Base-by-base conservation (phyloP, 1,284 basidiomycete genomes). In the Melampsora larici-populina region DNA sequence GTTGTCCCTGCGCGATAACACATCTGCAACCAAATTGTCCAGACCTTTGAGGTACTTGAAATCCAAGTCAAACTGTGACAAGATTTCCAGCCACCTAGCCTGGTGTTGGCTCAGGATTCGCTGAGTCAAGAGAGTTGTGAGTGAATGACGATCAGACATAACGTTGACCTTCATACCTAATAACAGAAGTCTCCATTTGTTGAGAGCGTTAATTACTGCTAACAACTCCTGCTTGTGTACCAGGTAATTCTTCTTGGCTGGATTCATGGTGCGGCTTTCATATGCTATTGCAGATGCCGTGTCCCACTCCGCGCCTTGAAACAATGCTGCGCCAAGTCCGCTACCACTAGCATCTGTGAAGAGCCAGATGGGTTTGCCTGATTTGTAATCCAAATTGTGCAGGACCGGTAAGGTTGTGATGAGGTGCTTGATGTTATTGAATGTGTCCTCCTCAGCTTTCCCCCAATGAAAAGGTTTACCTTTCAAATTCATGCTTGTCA, bases 371-470 rank as follows among this genome's bases (percentile, higher is more conserved):
- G 55, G 55, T n/a, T n/a, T n/a, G n/a, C n/a, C n/a, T n/a, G n/a
- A n/a, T n/a, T n/a, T n/a, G n/a, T n/a, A n/a, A n/a, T n/a, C 26
- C 26, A 29, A n/a, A 11, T 58, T 29, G 3, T 11, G 21, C n/a
- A 58, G 55, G 11, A n/a, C 21, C 11, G 55, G 55, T 4, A 58
- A 11, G 7, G 26, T n/a, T 3, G 55, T 58, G 55, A 58, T n/a
- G 55, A 58, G 21, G 7, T 11, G 21, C 69, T 87, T 87, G 49
- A 87, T 85, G 0, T 79, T 65, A 7, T 65, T 21, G 11, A 65
- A 65, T 5, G 29, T 29, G 7, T 7, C 6, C 13, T 65, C 63
- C 33, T 65, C 63, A 1, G 26, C 26, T 1, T 65, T 15, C 8
- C 63, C 63, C 63, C 63, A 65, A 4, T 65, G 3, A 15, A 65